Base-by-base conservation (phyloP, 225 moss, liverwort and hornwort species). In the Pleurozium schreberi region DNA sequence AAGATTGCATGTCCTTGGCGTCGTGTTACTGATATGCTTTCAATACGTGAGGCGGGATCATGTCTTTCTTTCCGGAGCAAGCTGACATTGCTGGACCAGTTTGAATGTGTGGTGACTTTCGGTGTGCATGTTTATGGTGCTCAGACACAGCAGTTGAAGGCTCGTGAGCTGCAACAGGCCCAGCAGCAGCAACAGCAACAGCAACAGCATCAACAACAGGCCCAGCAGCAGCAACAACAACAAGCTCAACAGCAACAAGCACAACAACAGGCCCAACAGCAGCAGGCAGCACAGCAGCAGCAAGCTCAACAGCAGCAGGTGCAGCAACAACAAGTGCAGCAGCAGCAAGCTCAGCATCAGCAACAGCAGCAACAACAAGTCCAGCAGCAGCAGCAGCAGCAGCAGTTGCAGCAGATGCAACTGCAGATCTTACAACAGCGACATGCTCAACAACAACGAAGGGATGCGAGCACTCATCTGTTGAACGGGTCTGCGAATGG, bases 101-200 rank as follows among this genome's bases (percentile, higher is more conserved):
- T 82, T 53, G 84, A 53, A 58, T 75, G 60, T 82, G 40, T 80
- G 85, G 53, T 90, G 88, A 90, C 58, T 43, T 43, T 90, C 42
- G 74, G 76, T 90, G 91, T 71, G 57, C 70, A 60, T 83, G 38
- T 84, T 26, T 85, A 65, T 64, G 86, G 74, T 87, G 83, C 83
- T 80, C 94, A 97, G 97, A 97, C 97, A 69, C 96, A 97, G 89
- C 97, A 97, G 92, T 92, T 96, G 92, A 97, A 97, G 90, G 97
- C 97, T 68, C 95, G 96, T 77, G 97, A 97, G 89, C 95, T 95
- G 75, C 95, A 94, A 55, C 94, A 91, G 75, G 87, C 88, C 45
- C 89, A 87, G 55, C 93, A 94, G 66, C 90, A 90, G 81, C 91
- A 92, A 28, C 92, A 92, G 71, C 92, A 92, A 28, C 93, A 92